A percentile compares a stretch with the other conserved stretches of the same genome.
Conservation (phyloP, 108 stramenopile genomes). For the Fragilaria radians region DNA sequence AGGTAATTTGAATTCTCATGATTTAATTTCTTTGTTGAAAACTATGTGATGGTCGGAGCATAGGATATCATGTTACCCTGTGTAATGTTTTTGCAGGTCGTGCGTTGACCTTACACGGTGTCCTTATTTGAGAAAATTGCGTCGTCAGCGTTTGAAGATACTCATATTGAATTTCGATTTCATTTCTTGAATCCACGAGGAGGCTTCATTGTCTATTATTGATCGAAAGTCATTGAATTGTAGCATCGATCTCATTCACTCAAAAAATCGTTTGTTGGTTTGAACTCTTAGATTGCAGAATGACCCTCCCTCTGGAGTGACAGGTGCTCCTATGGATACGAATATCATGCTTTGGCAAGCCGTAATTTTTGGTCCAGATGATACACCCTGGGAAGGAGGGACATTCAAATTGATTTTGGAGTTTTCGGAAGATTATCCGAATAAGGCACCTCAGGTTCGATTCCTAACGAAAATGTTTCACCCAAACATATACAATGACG, state of each 20-base stretch:
- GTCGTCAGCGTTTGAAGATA: too few species aligned
- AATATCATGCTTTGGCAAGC: constrained; percentile 98
- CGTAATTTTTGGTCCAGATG: constrained; percentile 99
- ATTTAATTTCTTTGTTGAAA: constrained; percentile 4
- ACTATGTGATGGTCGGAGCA: too few species aligned
- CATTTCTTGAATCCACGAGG: too few species aligned
- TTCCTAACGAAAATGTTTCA: constrained; percentile 99
- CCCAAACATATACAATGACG: constrained; percentile 99
- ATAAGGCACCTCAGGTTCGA: constrained; percentile 95
- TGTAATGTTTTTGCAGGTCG: background rate
- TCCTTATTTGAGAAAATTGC: too few species aligned
- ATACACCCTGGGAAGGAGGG: constrained; percentile 98
- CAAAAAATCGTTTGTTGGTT: background rate
- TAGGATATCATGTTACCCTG: background rate
- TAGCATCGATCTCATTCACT: too few species aligned
- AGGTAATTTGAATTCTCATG: constrained; percentile 24
- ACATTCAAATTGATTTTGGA: constrained; percentile 95
- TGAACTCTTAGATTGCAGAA: constrained; percentile 79
- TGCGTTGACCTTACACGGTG: too few species aligned
- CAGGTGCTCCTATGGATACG: constrained; percentile 97
- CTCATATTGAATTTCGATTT: too few species aligned
- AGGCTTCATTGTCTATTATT: too few species aligned
- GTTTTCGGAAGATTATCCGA: constrained; percentile 99
- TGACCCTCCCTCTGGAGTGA: constrained; percentile 97
- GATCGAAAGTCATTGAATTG: too few species aligned